Base-by-base conservation (phyloP, 176 grass and related monocot species). In the Phoenix roebelenii region DNA sequence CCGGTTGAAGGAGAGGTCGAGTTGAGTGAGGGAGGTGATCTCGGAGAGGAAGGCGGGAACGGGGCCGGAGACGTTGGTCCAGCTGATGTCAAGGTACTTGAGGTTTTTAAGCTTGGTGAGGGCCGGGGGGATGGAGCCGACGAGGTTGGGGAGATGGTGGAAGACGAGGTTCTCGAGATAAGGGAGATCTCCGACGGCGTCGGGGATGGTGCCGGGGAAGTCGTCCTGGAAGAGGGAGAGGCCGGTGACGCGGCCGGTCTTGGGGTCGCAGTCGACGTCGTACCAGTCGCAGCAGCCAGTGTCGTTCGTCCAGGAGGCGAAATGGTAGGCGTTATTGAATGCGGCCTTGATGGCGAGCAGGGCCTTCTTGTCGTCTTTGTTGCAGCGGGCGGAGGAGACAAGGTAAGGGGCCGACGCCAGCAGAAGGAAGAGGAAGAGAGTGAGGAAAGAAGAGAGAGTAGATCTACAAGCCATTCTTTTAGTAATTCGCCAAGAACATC, bases 261-360 rank as follows among this genome's bases (percentile, higher is more conserved):
- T 44, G 22, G 12, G 35, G 35, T 44, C 54, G 80, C 72, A 80
- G 35, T 52, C 14, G 23, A 89, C 25, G 17, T 72, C 68, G 10
- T 60, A 56, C 90, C 85, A 89, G 28, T 65, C 50, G 76, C 82
- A 89, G 73, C 85, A 89, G 79, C 74, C 75, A 73, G 76, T 80
- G 68, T 75, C 35, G 3, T 70, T 76, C 5, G n/a, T 24, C 85
- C 90, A 95, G 0, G 82, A 58, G 18, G 76, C 75, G 5, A 95
- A 79, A 54, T 60, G 23, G 5, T 22, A 68, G 7, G 85, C 85
- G 74, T 83, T 77, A 53, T 85, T 85, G 5, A 95, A 76, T 61
- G 64, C 56, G 57, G 68, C 24, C 72, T 89, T 95, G 6, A 95
- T 58, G 3, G 22, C 82, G 16, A 89, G 39, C 26, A 89, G 85